phyloP scores from a whole-genome alignment of 768 basidiomycete genomes.

The Mycena belliarum region DNA sequence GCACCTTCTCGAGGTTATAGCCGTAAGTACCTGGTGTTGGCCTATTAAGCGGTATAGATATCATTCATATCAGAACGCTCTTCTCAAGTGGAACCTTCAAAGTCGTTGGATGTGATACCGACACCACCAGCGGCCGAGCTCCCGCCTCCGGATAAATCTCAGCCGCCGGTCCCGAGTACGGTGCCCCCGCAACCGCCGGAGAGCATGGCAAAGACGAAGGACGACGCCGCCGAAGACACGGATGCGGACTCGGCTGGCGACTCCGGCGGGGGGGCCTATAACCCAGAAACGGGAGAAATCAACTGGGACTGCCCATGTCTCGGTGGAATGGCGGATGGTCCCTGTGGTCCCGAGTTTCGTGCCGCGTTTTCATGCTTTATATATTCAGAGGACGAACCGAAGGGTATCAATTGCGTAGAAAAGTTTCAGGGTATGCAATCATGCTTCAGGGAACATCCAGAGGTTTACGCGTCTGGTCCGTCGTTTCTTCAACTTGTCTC shows the following conservation, averaged over 20 bases:
- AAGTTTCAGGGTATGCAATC: conserved; percentile 98
- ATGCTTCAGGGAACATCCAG: conserved; percentile 95
- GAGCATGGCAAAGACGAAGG: conserved; percentile 9
- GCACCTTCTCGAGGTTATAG: neutral
- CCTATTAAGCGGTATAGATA: neutral
- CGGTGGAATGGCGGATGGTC: conserved; percentile 97
- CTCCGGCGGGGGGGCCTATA: conserved; percentile 62
- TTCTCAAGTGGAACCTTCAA: no score
- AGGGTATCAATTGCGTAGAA: conserved; percentile 97
- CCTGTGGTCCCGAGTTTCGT: conserved; percentile 90
- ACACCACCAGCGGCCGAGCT: no score
- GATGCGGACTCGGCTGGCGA: conserved; percentile 12
- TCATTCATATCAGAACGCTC: no score
- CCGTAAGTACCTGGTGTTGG: neutral
- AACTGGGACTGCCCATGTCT: conserved; percentile 99
- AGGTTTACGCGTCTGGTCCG: conserved; percentile 93
- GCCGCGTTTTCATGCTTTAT: conserved; percentile 98
- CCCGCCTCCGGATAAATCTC: neutral
- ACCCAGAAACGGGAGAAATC: conserved; percentile 97
- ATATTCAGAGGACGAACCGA: conserved; percentile 90
- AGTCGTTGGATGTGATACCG: no score
- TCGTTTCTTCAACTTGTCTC: conserved; percentile 17
- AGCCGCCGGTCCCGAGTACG: no score
- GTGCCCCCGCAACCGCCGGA: no score
- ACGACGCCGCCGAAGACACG: no score